Conservation (phyloP, 257 asterid genomes). For the Nicotiana knightiana region DNA sequence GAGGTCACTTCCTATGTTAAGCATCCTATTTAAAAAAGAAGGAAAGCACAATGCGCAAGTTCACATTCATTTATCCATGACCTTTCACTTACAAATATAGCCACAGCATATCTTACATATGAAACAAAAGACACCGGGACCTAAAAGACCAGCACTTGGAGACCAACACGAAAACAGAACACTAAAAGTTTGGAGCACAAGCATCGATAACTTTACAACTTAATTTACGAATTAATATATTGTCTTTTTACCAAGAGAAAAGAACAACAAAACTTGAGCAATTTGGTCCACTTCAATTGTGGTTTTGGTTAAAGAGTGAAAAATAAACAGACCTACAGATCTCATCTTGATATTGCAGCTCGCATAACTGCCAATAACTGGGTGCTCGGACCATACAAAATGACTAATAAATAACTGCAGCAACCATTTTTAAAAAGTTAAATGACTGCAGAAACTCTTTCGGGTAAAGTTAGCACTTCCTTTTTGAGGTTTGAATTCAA, state of each 20-base stretch:
- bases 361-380: background rate
- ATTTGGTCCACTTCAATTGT: background rate
- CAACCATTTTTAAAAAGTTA: background rate
- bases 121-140: background rate
- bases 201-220: background rate
- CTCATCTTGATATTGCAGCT: background rate
- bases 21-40: background rate
- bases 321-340: background rate
- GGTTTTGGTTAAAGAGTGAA: background rate
- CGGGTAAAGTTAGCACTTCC: background rate
- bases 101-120: background rate
- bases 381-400: background rate
- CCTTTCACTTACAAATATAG: background rate
- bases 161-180: background rate
- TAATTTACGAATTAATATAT: background rate
- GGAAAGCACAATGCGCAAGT: background rate
- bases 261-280: background rate
- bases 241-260: background rate
- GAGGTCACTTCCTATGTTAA: background rate
- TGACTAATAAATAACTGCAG: background rate
- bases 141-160: background rate
- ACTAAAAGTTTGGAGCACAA: background rate
- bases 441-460: background rate
- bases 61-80: background rate
- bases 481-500: background rate